Base-by-base conservation (phyloP, 2,329 filamentous ascomycete species). In the Pseudogymnoascus sp. region DNA sequence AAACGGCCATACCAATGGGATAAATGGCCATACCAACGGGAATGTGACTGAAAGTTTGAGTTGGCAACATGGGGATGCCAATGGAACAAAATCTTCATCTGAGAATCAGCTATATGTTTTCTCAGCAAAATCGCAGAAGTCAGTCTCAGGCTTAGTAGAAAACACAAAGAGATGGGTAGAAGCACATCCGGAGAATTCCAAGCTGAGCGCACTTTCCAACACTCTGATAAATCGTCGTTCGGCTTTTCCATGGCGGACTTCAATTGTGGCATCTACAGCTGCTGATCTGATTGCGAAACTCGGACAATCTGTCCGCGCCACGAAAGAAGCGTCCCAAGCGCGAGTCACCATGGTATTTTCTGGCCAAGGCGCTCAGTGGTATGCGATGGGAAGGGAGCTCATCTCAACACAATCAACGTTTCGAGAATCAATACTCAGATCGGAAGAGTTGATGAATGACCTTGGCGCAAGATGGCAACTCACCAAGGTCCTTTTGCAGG, bases 311-410 rank as follows among this genome's bases (percentile, higher is more conserved):
- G 14, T n/a, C 60, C n/a, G 64, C 65, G 67, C 20, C 64, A 64
- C 1, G 65, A 68, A 39, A 57, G 32, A 37, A 32, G 30, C 58
- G 18, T 16, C 30, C 28, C 34, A 54, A 16, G 25, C 50, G 11
- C 59, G 38, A 28, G 20, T 37, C 16, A 39, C 25, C 22, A 61
- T 61, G 28, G 37, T 64, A 7, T 69, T 69, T 43, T 66, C 65
- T 4, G 67, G 67, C 4, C 67, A 69, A 60, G 67, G 67, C 16
- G 66, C 66, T 39, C 67, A 69, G 57, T 69, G 67, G 67, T 32
- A 58, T 30, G 32, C 58, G 1, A 69, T 68, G 66, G 65, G 65
- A 6, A 43, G 43, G n/a, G 60, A 66, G 11, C 62, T 67, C 6
- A 61, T 70, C 35, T 32, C 38, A 16, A n/a, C 39, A 20, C 62